A percentile compares a stretch with the other conserved stretches of the same genome.
Conservation (phyloP, 169 alveolate species). For the Cryptosporidium muris region DNA sequence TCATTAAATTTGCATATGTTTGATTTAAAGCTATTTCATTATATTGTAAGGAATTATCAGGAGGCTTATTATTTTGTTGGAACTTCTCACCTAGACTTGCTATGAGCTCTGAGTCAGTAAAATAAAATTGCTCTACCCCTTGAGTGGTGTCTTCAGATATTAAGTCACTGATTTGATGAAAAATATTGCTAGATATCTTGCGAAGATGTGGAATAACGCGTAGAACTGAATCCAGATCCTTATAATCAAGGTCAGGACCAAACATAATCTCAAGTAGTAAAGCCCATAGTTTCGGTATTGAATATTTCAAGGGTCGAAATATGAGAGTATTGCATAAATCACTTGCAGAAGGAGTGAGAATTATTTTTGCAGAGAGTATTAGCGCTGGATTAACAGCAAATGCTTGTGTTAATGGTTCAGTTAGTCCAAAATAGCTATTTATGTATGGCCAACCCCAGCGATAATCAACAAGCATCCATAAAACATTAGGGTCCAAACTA, state of each 20-base stretch:
- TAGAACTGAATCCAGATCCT: conserved; percentile 4
- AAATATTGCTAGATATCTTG: conserved; percentile 2
- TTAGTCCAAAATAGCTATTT: conserved; percentile 23
- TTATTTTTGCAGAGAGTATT: conserved; percentile 28
- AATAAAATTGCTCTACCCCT: neutral
- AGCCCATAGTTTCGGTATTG: conserved; percentile 22
- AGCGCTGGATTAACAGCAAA: conserved; percentile 33
- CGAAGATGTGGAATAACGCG: conserved; percentile 35
- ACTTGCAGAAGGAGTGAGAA: conserved; percentile 31
- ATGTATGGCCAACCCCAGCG: conserved; percentile 67
- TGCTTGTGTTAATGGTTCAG: conserved; percentile 37
- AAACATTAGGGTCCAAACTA: conserved; percentile 19
- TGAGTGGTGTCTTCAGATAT: conserved; percentile 4
- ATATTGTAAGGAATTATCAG: neutral
- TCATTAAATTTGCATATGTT: neutral
- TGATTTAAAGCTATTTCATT: neutral
- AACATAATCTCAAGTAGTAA: conserved; percentile 43
- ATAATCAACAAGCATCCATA: conserved; percentile 53
- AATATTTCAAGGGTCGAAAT: neutral
- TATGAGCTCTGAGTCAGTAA: conserved; percentile 20
- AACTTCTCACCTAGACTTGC: neutral
- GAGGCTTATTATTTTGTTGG: neutral
- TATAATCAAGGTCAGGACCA: conserved; percentile 50
- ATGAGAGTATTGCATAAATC: neutral
- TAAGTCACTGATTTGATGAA: conserved; percentile 1